Conservation (phyloP, 1,284 basidiomycete species). For the Coniferiporia weirii region DNA sequence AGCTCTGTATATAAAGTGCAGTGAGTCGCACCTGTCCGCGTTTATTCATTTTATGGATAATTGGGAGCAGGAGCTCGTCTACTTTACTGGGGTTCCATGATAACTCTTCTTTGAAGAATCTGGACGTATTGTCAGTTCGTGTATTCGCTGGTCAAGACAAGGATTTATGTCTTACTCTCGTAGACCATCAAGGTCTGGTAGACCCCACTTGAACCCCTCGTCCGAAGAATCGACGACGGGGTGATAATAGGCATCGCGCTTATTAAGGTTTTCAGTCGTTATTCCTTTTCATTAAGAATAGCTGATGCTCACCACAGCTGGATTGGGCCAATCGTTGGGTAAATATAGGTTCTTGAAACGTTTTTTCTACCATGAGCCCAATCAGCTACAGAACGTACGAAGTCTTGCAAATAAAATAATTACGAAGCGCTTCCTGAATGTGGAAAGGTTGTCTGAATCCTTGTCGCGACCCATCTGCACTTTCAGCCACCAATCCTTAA, state of each 20-base stretch:
- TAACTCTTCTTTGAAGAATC: conserved; percentile 81
- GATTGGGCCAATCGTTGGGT: conserved; percentile 83
- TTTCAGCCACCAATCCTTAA: conserved; percentile 92
- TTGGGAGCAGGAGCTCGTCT: conserved; percentile 88
- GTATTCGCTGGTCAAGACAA: neutral
- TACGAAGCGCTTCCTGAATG: conserved; percentile 83
- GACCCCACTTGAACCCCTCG: conserved; percentile 95
- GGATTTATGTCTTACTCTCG: conserved; percentile 53
- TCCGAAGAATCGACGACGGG: conserved; percentile 88
- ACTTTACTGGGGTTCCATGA: conserved; percentile 86
- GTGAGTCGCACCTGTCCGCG: conserved; percentile 55
- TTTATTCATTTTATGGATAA: conserved; percentile 86
- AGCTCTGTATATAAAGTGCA: neutral
- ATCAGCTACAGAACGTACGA: neutral
- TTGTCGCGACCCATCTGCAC: conserved; percentile 91
- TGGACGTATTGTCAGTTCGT: conserved; percentile 28
- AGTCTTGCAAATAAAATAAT: conserved; percentile 7
- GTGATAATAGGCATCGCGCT: conserved; percentile 91
- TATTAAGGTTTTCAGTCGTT: neutral
- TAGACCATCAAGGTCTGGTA: conserved; percentile 90
- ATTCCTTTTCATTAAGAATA: neutral
- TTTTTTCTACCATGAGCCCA: conserved; percentile 62
- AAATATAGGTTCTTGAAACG: conserved; percentile 83
- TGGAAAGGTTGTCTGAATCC: conserved; percentile 62
- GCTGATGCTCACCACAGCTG: conserved; percentile 62